Evolutionary conservation across 1,284 basidiomycete genomes (phyloP), one percentile per base, ranked within the genome.

Genomic region (Ceratobasidium sp.): DNA sequence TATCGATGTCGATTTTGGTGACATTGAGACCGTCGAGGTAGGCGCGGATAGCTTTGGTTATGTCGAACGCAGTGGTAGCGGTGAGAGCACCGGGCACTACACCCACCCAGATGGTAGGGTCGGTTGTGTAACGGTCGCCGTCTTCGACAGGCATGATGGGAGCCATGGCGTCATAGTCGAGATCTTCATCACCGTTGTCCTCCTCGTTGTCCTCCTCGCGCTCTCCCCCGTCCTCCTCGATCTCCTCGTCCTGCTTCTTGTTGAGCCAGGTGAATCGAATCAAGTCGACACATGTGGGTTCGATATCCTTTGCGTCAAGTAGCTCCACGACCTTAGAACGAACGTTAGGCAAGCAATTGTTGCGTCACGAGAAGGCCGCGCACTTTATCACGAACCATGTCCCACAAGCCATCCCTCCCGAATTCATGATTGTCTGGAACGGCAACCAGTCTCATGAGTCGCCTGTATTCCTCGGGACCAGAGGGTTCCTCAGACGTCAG

Each of bases 51-150:
- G 77, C 76, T 1, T 74, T 56, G 68, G 79, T 54, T 1, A 76
- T 75, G 2, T 79, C 70, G 76, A 49, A 70, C 0, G 80, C 80
- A 54, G 54, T 71, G 32, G 70, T 72, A 60, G 72, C 77, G 72
- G 71, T 78, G 73, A 74, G 71, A 71, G 75, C 78, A n/a, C 79
- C 77, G 4, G 78, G 77, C 64, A 76, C 60, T 64, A 81, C 80
- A 0, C 80, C 80, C 2, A 82, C 70, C 81, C 80, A 82, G 72
- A 82, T 79, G 2, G 80, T 82, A 25, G 75, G 67, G 68, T 73
- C 70, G 62, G 72, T 76, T 72, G 69, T 70, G 69, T 73, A 20
- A 17, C 70, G 38, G 38, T 72, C 68, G 29, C 73, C 75, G 47
- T 74, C 32, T 71, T 73, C 73, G 71, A 74, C 71, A 68, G 73